Evolutionary conservation across 176 grass and related monocot species (phyloP).

Genomic region (Ensete glaucum): DNA sequence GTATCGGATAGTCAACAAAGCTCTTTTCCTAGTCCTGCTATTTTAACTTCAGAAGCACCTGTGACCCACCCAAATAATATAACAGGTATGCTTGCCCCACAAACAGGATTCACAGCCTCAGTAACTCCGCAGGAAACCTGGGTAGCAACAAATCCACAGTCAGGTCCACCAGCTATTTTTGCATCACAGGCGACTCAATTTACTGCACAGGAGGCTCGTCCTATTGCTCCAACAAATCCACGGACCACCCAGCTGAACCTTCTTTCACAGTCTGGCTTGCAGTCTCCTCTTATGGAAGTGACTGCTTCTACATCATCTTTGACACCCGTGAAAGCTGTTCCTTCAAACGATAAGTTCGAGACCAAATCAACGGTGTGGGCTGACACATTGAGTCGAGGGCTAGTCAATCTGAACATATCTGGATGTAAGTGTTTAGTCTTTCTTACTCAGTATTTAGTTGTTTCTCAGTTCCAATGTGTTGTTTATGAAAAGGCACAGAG

Average conservation of each 20-base stretch:
- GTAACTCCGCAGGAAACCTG: constrained; percentile 24
- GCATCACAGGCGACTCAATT: constrained; percentile 18
- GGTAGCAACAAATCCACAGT: constrained; percentile 27
- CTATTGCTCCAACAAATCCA: constrained; percentile 26
- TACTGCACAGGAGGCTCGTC: constrained; percentile 11
- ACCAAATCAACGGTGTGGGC: constrained; percentile 87
- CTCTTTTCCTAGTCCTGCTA: constrained; percentile 31
- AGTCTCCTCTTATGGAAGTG: constrained; percentile 19
- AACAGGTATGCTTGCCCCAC: constrained; percentile 10
- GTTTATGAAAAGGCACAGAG: background rate
- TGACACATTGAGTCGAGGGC: constrained; percentile 80
- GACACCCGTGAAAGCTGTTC: constrained; percentile 43
- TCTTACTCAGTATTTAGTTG: background rate
- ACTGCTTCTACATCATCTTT: constrained; percentile 32
- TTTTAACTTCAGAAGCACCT: constrained; percentile 23
- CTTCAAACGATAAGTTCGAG: constrained; percentile 63
- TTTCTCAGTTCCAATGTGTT: background rate
- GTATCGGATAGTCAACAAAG: constrained; percentile 30
- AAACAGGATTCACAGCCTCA: constrained; percentile 26
- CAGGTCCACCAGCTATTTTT: constrained; percentile 30
- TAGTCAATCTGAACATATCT: constrained; percentile 97
- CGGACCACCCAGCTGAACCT: constrained; percentile 35
- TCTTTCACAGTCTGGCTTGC: constrained; percentile 19
- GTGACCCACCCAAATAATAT: background rate
- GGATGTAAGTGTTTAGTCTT: constrained; percentile 59